Evolutionary conservation across 768 basidiomycete genomes (phyloP), one percentile per base, ranked within the genome.

Genomic region (Xerocomellus chrysenteron): DNA sequence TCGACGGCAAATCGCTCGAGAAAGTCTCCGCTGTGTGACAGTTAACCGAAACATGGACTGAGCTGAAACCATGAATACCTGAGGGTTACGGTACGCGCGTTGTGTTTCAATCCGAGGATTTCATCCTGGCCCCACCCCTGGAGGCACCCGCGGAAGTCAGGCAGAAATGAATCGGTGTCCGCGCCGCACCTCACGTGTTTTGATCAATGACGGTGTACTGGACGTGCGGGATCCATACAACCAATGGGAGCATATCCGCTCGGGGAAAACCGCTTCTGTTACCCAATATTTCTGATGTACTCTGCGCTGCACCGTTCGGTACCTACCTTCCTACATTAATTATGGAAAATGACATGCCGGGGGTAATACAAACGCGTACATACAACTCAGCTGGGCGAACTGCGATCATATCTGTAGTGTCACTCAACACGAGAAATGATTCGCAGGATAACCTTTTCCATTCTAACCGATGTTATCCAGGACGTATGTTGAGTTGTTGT

Each of bases 91-190:
- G 16, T 57, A 36, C 14, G 32, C n/a, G 30, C n/a, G 35, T 35
- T 32, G 37, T 54, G 36, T 50, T 63, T 58, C 61, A 51, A 45
- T 35, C 62, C 62, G 59, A 65, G 62, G 56, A 67, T 44, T 55
- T 48, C 55, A 46, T 45, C 50, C 37, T 32, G 40, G 11, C 35
- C 28, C 24, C 21, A 52, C 44, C 14, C 61, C 51, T 52, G 43
- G 47, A 56, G 45, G 21, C 26, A 50, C 55, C 24, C n/a, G 3
- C 39, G 16, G 24, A 39, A 39, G 41, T 30, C 48, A 28, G 0
- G 6, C 48, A n/a, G 21, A 58, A 43, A 63, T 62, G 45, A 41
- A 59, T 51, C 48, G 24, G 50, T 40, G 54, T 36, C 41, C 37
- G 41, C 41, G 50, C 53, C 53, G 19, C 52, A 43, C 62, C 42